These are phyloP conservation scores for Anthracocystis panici-leucophaei DNA, from an alignment of 1,284 basidiomycete genomes.

Conservation along the genomic window DNA sequence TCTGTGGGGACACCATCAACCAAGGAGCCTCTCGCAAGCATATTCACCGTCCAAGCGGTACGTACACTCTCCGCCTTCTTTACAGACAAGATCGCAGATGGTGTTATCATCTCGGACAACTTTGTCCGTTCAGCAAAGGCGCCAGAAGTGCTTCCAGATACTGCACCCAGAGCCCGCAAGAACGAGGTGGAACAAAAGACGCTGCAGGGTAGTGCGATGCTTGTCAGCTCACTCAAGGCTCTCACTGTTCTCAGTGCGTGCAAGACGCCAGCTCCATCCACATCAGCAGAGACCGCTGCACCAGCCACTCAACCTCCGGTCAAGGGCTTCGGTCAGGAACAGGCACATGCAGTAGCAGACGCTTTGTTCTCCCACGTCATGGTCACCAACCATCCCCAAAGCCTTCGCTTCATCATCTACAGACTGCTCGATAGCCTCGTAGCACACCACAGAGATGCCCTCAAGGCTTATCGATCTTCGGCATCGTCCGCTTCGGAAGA, in stretches of 20 bases:
- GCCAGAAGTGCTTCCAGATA: slow-evolving; percentile 55
- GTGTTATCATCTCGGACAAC: slow-evolving; percentile 72
- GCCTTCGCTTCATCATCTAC: slow-evolving; percentile 84
- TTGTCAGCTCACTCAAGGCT: slow-evolving; percentile 74
- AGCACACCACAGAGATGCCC: slow-evolving; percentile 75
- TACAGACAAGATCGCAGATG: slow-evolving; percentile 85
- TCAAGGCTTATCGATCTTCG: slow-evolving; percentile 21
- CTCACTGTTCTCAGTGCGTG: slow-evolving; percentile 75
- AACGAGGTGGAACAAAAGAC: slow-evolving; percentile 53
- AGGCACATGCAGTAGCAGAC: slow-evolving; percentile 78
- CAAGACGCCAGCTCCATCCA: slow-evolving; percentile 17
- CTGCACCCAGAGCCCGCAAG: slow-evolving; percentile 43
- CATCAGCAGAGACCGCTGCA: neutral
- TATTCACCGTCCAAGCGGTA: slow-evolving; percentile 80
- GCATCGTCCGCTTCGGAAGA: slow-evolving; percentile 6
- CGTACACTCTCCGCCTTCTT: slow-evolving; percentile 85
- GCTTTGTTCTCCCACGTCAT: slow-evolving; percentile 81
- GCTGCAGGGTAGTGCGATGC: slow-evolving; percentile 60
- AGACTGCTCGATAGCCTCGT: slow-evolving; percentile 84
- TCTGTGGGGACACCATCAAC: slow-evolving; percentile 1
- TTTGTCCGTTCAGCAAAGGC: slow-evolving; percentile 47
- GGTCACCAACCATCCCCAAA: slow-evolving; percentile 84
- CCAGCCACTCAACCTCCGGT: slow-evolving; percentile 34
- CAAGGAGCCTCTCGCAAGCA: slow-evolving; percentile 74
- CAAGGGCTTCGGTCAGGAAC: slow-evolving; percentile 79